Base-by-base conservation (phyloP, 768 basidiomycete genomes). In the Cyclocybe cylindracea region DNA sequence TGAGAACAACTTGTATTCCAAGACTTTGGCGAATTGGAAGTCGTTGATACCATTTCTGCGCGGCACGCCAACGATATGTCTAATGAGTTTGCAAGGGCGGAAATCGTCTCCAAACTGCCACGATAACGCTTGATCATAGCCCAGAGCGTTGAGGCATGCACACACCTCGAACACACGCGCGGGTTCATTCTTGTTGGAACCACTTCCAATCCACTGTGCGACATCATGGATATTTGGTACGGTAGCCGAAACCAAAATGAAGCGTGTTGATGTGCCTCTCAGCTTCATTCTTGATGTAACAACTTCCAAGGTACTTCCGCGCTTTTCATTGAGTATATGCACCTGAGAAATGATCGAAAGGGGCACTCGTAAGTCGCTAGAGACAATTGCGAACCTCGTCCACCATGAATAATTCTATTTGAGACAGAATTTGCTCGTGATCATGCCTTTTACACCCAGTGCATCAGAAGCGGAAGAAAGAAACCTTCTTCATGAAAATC, bases 271-370 rank as follows among this genome's bases (percentile, higher is more conserved):
- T 3, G 78, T 75, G 7, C 85, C 87, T 8, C 85, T 79, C 3
- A 82, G 70, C 68, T 90, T 95, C 92, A 98, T 96, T 19, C 97
- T 84, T 3, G 91, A 90, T 40, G 95, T 78, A n/a, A 98, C 83
- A 13, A 96, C 96, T 72, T 99, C 97, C 2, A 99, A 77, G 1
- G 90, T 93, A 48, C 94, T 90, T 14, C 97, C 97, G 33, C 97
- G 83, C 18, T 78, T 76, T 69, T 98, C 97, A 46, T 92, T 90
- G 14, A 99, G 78, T 50, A 96, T 85, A 63, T 99, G 96, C 2
- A 98, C 91, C 89, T 98, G 54, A 14, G 10, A 43, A 38, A 48
- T 38, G 8, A 19, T 11, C 46, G 7, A 16, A 45, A 7, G 14
- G 16, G n/a, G 1, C 38, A 39, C 3, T 7, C 4, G 11, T 24